phyloP scores from a whole-genome alignment of 2,329 filamentous ascomycete genomes.

The Aspergillus felis region DNA sequence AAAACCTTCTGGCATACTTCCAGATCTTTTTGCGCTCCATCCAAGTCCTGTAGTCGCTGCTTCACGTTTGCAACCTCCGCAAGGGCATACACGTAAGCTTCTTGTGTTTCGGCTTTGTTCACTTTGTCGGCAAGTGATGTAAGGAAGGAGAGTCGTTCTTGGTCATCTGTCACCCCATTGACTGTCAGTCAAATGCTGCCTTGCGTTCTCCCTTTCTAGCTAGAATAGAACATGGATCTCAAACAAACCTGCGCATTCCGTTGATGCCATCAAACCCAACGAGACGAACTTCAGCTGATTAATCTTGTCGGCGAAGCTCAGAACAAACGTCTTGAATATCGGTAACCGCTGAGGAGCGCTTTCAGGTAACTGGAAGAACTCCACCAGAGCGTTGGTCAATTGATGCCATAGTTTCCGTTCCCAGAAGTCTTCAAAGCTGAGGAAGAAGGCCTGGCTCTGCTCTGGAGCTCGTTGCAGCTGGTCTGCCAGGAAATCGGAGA shows the following conservation, averaged over 20 bases:
- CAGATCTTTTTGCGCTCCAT: conserved; percentile 80
- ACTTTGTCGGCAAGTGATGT: conserved; percentile 80
- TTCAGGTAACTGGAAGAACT: conserved; percentile 79
- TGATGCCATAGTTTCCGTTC: conserved; percentile 99
- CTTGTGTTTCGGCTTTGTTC: conserved; percentile 86
- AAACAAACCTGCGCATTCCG: conserved; percentile 58
- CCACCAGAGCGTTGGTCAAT: conserved; percentile 81
- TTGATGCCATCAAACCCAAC: conserved; percentile 79
- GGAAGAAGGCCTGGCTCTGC: conserved; percentile 80
- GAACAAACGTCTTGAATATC: conserved; percentile 91
- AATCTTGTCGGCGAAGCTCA: conserved; percentile 96
- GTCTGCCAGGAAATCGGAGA: conserved; percentile 86
- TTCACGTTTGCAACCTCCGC: conserved; percentile 87
- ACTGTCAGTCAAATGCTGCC: conserved; percentile 5
- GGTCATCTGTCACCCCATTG: conserved; percentile 60
- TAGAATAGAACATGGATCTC: not conserved
- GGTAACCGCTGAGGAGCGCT: conserved; percentile 81
- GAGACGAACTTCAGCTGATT: conserved; percentile 97
- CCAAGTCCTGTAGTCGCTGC: conserved; percentile 71
- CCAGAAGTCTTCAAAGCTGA: conserved; percentile 95
- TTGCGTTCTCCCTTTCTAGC: not conserved
- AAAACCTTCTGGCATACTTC: conserved; percentile 83
- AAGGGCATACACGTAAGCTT: conserved; percentile 90
- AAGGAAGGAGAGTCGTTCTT: conserved; percentile 82
- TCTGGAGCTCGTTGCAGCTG: conserved; percentile 84